Base-by-base conservation (phyloP, 2,329 filamentous ascomycete genomes). In the Xylaria sp. region DNA sequence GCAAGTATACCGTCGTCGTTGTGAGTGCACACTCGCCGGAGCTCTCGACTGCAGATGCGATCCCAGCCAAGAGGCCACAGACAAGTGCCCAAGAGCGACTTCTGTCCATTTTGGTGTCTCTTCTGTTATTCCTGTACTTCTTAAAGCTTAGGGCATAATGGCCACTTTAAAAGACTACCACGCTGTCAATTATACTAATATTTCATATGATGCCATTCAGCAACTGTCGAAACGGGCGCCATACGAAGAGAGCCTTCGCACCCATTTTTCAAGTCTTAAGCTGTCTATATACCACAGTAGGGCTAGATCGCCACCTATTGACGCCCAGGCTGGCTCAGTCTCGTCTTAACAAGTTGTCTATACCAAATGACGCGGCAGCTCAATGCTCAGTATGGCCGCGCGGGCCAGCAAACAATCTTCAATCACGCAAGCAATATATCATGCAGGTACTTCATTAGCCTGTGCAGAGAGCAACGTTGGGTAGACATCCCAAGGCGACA, bases 1-100 rank as follows among this genome's bases (percentile, higher is more conserved):
- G 73, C 54, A 72, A n/a, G 55, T 71, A 76, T 37, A 77, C 57
- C 23, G 76, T 78, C 55, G 74, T 77, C 13, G 74, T 76, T 51
- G 67, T 56, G n/a, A 71, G 57, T 25, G 69, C 60, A 48, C 74
- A 76, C 4, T 74, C 71, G 6, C 63, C 67, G 18, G 66, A 66
- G 46, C 65, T 60, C 60, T 67, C 69, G 52, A 74, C 51, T 20
- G 72, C 73, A 59, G 61, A 72, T 51, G 59, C 74, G 2, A 63
- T 58, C 20, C 64, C 64, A 51, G 61, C 68, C 5, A 76, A 54
- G 54, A 76, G 63, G 54, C 66, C 65, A 57, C 74, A 72, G 69
- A 70, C 68, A 51, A 76, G 52, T 50, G 66, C 73, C 74, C 71
- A 74, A 23, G 63, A 51, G 20, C 54, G 50, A 46, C 39, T 41